Evolutionary conservation across 1,139 yeast genomes (phyloP), one percentile per base, ranked within the genome.

Genomic region (Chernovozyma aurita): DNA sequence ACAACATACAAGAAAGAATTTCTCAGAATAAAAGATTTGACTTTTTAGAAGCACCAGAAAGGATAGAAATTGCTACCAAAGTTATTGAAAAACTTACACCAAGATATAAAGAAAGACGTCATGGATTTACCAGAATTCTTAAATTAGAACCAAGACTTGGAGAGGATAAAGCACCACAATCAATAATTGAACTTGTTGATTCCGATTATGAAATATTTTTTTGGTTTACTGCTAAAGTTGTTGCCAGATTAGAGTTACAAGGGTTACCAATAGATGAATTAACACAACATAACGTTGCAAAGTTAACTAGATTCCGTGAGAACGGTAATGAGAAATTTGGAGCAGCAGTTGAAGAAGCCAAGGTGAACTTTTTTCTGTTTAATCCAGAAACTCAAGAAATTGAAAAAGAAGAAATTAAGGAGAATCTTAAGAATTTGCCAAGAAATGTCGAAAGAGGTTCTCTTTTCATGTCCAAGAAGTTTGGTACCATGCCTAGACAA

Each of bases 131-230:
- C 12, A 76, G 98, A 46, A 78, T 90, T 41, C 65, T 90, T 47
- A 80, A 78, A 49, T 67, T 94, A 44, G 97, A 92, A 58, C 88
- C 94, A 24, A 73, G 98, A 49, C 61, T 83, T 36, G 74, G 74
- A 8, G 94, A 92, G 47, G 98, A 94, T 57, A 84, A 82, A 45
- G 96, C 97, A 0, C 92, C 94, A 17, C 92, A 85, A 72, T 81
- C 95, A 2, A 81, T 92, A 13, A 57, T 94, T 38, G 98, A 94
- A 59, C 68, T 94, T 36, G 95, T 92, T 2, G 96, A 85, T 48
- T 63, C 73, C 0, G 76, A 76, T 22, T 74, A 78, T 47, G 95
- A 87, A 53, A 73, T 85, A 67, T 78, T 82, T 49, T 75, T 80
- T 47, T 85, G 95, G 78, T 67, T 78, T 52, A 73, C 79, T 16